Conservation (phyloP, 2,329 filamentous ascomycete genomes). For the Cladosporium colombiae region DNA sequence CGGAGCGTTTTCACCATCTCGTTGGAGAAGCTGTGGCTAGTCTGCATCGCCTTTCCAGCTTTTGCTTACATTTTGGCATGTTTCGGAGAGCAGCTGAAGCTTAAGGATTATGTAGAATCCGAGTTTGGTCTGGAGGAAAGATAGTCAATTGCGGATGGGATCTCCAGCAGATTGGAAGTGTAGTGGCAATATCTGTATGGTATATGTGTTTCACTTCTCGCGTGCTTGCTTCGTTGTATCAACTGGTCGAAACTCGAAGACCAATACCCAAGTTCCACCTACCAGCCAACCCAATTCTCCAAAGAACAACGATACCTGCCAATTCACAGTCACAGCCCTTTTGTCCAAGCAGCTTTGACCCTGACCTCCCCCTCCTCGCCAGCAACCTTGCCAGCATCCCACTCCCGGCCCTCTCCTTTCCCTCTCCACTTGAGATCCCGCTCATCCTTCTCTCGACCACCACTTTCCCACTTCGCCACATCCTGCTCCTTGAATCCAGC, state of each 20-base stretch:
- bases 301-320: background rate
- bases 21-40: no score
- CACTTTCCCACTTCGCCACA: conserved; percentile 69
- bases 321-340: background rate
- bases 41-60: no score
- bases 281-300: background rate
- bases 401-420: conserved; percentile 60
- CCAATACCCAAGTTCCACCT: background rate
- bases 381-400: conserved; percentile 67
- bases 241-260: background rate
- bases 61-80: no score
- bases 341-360: conserved; percentile 52
- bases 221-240: no score
- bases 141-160: no score
- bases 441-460: conserved; percentile 60
- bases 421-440: conserved; percentile 46
- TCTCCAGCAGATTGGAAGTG: no score
- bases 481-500: conserved; percentile 79
- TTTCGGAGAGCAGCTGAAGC: no score
- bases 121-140: no score
- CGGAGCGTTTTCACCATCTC: no score
- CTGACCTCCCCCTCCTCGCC: conserved; percentile 55
- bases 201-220: no score
- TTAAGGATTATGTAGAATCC: no score
- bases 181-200: no score